Evolutionary conservation across 257 asterid species (phyloP).

Genomic region (Misopates orontium): DNA sequence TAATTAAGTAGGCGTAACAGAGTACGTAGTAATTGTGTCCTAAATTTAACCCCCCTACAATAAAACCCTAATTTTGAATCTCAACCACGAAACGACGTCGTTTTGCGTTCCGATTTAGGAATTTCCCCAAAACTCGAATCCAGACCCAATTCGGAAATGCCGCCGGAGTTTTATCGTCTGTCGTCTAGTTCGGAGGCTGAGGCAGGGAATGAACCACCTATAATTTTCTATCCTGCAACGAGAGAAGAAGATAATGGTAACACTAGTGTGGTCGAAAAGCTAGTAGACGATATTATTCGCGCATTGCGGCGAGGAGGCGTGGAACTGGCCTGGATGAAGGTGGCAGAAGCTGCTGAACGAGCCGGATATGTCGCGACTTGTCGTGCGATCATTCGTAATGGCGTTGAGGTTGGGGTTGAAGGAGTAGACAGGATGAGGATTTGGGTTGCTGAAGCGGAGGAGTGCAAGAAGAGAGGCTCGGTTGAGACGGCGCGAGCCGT

Average conservation of each 20-base stretch:
- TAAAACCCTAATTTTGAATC: too few relatives aligned
- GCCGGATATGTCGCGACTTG: constrained; percentile 87
- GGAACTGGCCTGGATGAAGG: constrained; percentile 96
- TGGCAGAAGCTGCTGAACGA: constrained; percentile 91
- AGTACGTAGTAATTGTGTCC: too few relatives aligned
- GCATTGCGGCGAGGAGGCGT: constrained; percentile 80
- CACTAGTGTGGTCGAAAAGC: constrained; percentile 60
- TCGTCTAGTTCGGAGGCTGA: constrained; percentile 70
- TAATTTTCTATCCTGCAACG: constrained; percentile 93
- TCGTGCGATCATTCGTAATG: constrained; percentile 76
- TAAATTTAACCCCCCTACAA: too few relatives aligned
- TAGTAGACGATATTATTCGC: constrained; percentile 76
- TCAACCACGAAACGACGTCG: too few relatives aligned
- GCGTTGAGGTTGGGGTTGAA: constrained; percentile 87
- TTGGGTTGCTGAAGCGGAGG: constrained; percentile 98
- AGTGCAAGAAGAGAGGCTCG: constrained; percentile 88
- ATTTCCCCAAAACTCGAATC: too few relatives aligned
- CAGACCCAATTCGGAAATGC: too few relatives aligned
- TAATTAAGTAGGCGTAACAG: too few relatives aligned
- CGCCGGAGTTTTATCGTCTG: constrained; percentile 84
- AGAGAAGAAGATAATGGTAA: constrained; percentile 89
- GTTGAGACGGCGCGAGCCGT: constrained; percentile 91
- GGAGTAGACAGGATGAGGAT: constrained; percentile 93
- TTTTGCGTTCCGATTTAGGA: too few relatives aligned
- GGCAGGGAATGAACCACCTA: constrained; percentile 87